These are phyloP conservation scores for Chlorella sp. DNA, from an alignment of 139 green algal species.

Conservation along the genomic window DNA sequence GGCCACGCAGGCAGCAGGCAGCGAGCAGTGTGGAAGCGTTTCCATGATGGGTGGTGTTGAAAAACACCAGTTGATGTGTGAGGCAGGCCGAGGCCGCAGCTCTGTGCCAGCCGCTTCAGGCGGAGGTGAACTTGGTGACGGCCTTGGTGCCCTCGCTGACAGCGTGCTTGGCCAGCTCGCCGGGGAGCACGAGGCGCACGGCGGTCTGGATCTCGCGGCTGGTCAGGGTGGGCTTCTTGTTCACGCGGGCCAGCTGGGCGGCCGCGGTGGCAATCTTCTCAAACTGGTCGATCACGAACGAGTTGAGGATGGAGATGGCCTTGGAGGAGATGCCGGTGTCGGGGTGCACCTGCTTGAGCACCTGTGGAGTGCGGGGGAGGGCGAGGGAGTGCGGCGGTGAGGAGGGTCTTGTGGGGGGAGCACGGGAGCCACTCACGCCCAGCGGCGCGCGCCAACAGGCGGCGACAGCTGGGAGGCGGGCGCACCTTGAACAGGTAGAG, in stretches of 20 bases:
- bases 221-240: slow-evolving; percentile 92
- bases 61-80: too few relatives aligned
- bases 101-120: too few relatives aligned
- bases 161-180: slow-evolving; percentile 74
- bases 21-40: too few relatives aligned
- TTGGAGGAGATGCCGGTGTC: slow-evolving; percentile 83
- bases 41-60: too few relatives aligned
- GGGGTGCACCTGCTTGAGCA: slow-evolving; percentile 82
- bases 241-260: slow-evolving; percentile 62
- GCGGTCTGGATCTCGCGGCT: slow-evolving; percentile 91
- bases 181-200: slow-evolving; percentile 74
- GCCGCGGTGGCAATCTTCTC: slow-evolving; percentile 86
- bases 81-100: too few relatives aligned
- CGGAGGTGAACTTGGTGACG: slow-evolving; percentile 89
- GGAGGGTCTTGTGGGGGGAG: too few relatives aligned
- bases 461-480: too few relatives aligned
- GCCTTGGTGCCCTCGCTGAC: slow-evolving; percentile 85
- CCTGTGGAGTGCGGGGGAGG: slow-evolving; percentile 80
- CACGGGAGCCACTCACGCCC: too few relatives aligned
- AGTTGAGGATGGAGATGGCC: slow-evolving; percentile 46
- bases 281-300: slow-evolving; percentile 65
- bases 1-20: too few relatives aligned
- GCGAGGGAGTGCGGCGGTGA: too few relatives aligned
- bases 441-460: too few relatives aligned
- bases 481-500: slow-evolving; percentile 99